Conservation (phyloP, 148 eudicot genomes). For the Rhododendron griersonianum region DNA sequence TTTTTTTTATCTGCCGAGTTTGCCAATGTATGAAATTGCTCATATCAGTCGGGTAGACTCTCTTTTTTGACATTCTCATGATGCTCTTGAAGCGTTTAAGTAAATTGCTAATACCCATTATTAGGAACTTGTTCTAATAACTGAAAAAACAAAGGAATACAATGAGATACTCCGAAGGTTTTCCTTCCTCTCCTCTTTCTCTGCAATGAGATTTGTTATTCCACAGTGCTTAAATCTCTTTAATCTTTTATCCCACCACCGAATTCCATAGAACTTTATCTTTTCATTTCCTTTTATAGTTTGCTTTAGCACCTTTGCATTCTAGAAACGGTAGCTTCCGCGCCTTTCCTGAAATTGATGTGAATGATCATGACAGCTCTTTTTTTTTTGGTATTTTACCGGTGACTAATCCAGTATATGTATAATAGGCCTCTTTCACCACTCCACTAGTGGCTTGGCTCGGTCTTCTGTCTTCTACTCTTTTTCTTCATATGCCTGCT, state of each 20-base stretch:
- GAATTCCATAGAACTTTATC: neutral
- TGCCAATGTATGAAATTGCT: neutral
- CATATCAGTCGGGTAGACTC: neutral
- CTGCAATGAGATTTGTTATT: neutral
- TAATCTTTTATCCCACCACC: neutral
- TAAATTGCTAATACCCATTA: neutral
- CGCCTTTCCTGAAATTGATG: too few relatives aligned
- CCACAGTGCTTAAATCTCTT: neutral
- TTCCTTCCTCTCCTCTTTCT: neutral
- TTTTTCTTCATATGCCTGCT: too few relatives aligned
- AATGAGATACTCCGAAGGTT: neutral
- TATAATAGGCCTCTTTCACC: too few relatives aligned
- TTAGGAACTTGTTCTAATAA: neutral
- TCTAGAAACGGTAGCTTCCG: too few relatives aligned
- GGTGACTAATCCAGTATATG: too few relatives aligned
- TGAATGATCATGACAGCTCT: too few relatives aligned
- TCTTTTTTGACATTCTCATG: neutral
- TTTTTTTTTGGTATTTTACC: too few relatives aligned
- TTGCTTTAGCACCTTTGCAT: neutral
- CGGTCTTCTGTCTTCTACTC: too few relatives aligned
- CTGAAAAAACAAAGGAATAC: neutral
- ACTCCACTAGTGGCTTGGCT: too few relatives aligned
- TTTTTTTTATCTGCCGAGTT: neutral
- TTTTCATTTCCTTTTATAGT: neutral
- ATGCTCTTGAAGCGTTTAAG: neutral